Percentiles rank a stretch among this genome's conserved stretches.
Evolutionary conservation across 2,329 filamentous ascomycete genomes (phyloP).

Genomic region (Aspergillus ustus): DNA sequence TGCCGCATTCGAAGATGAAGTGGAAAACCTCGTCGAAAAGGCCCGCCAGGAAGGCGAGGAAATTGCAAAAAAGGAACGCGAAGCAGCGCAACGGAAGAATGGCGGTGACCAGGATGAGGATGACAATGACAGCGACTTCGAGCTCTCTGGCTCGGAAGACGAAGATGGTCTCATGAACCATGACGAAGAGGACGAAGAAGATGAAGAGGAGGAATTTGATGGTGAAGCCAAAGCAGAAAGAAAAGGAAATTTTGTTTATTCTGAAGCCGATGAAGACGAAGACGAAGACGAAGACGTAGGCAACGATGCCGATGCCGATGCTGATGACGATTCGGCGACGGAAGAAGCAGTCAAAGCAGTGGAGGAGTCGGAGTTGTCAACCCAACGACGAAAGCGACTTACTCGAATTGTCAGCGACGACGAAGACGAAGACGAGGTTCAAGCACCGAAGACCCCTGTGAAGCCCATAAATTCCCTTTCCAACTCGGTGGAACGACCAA

Average conservation of each 20-base stretch:
- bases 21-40: constrained; percentile 86
- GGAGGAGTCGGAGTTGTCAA: constrained; percentile 52
- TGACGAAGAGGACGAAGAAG: constrained; percentile 34
- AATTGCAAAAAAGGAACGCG: constrained; percentile 77
- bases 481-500: constrained; percentile 52
- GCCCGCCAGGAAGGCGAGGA: constrained; percentile 79
- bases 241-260: constrained; percentile 29
- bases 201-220: constrained; percentile 29
- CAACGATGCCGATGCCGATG: constrained; percentile 42
- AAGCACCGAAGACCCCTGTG: constrained; percentile 38
- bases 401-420: constrained; percentile 70
- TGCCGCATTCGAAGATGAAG: constrained; percentile 76
- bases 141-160: constrained; percentile 54
- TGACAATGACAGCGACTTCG: constrained; percentile 41
- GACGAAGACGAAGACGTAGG: too few relatives aligned
- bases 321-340: constrained; percentile 44
- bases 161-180: constrained; percentile 47
- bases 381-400: constrained; percentile 54
- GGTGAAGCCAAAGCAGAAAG: constrained; percentile 22
- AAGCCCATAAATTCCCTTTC: constrained; percentile 33
- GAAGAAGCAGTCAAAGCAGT: constrained; percentile 37
- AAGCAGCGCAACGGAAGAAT: constrained; percentile 68
- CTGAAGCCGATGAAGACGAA: constrained; percentile 45
- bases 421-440: constrained; percentile 63
- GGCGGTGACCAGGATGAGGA: constrained; percentile 45